Conservation (phyloP, 176 grass and related monocot species). For the Aegilops speltoides region DNA sequence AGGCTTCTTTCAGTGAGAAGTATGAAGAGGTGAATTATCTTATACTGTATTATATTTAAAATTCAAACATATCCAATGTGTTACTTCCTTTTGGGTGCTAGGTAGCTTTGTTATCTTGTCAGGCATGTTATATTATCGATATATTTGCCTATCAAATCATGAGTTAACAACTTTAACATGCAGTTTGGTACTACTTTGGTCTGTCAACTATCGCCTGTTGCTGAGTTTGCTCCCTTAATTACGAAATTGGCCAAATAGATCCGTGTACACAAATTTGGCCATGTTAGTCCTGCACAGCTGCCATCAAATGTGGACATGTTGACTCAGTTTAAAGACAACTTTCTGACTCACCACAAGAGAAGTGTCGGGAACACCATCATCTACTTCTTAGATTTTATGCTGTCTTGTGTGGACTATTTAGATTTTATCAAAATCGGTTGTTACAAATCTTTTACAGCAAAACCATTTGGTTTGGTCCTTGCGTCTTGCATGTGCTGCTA, state of each 20-base stretch:
- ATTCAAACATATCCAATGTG: constrained; percentile 1
- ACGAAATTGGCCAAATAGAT: background rate
- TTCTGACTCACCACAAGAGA: background rate
- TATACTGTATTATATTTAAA: background rate
- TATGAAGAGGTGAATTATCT: constrained; percentile 69
- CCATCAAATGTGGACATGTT: background rate
- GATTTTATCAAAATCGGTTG: background rate
- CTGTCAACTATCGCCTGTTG: background rate
- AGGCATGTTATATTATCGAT: background rate
- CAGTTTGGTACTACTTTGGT: constrained; percentile 12
- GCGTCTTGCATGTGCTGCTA: background rate
- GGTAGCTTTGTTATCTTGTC: background rate
- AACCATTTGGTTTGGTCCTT: background rate
- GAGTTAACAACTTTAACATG: background rate
- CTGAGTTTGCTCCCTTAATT: constrained; percentile 3
- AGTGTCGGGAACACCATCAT: background rate
- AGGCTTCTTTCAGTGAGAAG: constrained; percentile 62
- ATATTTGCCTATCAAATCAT: background rate
- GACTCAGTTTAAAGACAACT: background rate
- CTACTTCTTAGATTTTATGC: background rate
- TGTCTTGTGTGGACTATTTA: background rate
- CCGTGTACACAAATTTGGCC: background rate
- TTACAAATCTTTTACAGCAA: background rate
- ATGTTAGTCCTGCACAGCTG: background rate
- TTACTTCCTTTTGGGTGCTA: background rate